Percentiles rank a stretch among this genome's conserved stretches.
phyloP scores from a whole-genome alignment of 805 yeast genomes.

The Kluyveromyces dobzhanskii region DNA sequence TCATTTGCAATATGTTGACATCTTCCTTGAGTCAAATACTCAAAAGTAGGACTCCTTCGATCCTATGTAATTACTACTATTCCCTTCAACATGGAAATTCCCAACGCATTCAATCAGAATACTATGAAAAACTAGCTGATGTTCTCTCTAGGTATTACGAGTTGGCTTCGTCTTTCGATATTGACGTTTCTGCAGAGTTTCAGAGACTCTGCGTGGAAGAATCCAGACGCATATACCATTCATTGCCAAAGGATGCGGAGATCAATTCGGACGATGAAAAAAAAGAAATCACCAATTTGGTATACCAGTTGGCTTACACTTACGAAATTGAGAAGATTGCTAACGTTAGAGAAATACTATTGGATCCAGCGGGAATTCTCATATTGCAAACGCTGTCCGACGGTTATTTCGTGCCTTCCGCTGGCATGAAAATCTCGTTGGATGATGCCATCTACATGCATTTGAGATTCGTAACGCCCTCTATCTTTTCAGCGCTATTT shows the following conservation, averaged over 20 bases:
- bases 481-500: slow-evolving; percentile 19
- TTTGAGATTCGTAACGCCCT: slow-evolving; percentile 36
- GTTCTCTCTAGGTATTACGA: slow-evolving; percentile 35
- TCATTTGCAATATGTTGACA: slow-evolving; percentile 56
- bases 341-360: slow-evolving; percentile 24
- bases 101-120: slow-evolving; percentile 15
- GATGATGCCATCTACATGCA: slow-evolving; percentile 34
- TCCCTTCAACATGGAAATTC: slow-evolving; percentile 13
- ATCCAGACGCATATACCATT: slow-evolving; percentile 36
- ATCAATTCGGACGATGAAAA: slow-evolving; percentile 25
- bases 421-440: slow-evolving; percentile 9
- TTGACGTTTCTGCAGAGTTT: slow-evolving; percentile 42
- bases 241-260: slow-evolving; percentile 22
- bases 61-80: slow-evolving; percentile 9
- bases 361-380: slow-evolving; percentile 29
- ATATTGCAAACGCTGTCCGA: slow-evolving; percentile 16
- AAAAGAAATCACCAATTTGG: slow-evolving; percentile 29
- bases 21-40: slow-evolving; percentile 38
- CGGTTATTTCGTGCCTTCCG: neutral
- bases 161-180: slow-evolving; percentile 58
- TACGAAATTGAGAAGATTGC: slow-evolving; percentile 25
- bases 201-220: slow-evolving; percentile 26
- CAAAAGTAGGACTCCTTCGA: slow-evolving; percentile 17
- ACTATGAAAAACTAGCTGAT: slow-evolving; percentile 26
- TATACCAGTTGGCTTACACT: slow-evolving; percentile 32